Conservation (phyloP, 805 yeast species). For the Wickerhamiella siamensis region DNA sequence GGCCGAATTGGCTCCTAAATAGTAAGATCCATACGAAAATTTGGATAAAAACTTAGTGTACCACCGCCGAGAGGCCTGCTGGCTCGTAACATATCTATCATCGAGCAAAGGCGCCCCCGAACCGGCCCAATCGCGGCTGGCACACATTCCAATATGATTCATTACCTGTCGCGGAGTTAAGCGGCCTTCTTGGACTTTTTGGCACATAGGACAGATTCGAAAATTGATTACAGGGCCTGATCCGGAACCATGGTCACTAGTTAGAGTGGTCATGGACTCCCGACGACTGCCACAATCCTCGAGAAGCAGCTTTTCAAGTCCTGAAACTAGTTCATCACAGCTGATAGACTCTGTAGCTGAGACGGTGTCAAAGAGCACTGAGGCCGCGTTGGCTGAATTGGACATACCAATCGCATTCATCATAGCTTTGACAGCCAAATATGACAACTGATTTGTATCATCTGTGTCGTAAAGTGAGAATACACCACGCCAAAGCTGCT, state of each 20-base stretch:
- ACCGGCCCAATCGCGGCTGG: slow-evolving; percentile 59
- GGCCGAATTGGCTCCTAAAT: slow-evolving; percentile 79
- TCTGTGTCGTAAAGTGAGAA: slow-evolving; percentile 39
- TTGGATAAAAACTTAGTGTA: slow-evolving; percentile 69
- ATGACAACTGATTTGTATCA: slow-evolving; percentile 33
- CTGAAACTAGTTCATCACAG: slow-evolving; percentile 39
- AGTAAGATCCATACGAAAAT: slow-evolving; percentile 75
- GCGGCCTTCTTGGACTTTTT: slow-evolving; percentile 39
- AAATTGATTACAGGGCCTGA: slow-evolving; percentile 39
- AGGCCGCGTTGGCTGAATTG: slow-evolving; percentile 25
- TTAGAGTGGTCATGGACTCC: neutral
- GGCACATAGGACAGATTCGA: slow-evolving; percentile 71
- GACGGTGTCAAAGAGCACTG: slow-evolving; percentile 21
- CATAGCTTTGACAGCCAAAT: slow-evolving; percentile 48
- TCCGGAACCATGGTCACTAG: slow-evolving; percentile 1
- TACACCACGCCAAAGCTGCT: slow-evolving; percentile 54
- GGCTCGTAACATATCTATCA: slow-evolving; percentile 61
- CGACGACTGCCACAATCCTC: slow-evolving; percentile 8
- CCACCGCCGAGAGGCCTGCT: slow-evolving; percentile 80
- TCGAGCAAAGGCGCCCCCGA: slow-evolving; percentile 44
- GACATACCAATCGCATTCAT: slow-evolving; percentile 48
- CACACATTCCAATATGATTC: slow-evolving; percentile 81
- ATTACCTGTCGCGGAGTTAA: slow-evolving; percentile 22
- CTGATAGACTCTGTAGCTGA: slow-evolving; percentile 27
- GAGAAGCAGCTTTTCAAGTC: slow-evolving; percentile 32